A percentile compares a stretch with the other conserved stretches of the same genome.
These are phyloP conservation scores for Penicilliopsis zonata DNA, from an alignment of 495 filamentous ascomycete species.

Conservation along the genomic window DNA sequence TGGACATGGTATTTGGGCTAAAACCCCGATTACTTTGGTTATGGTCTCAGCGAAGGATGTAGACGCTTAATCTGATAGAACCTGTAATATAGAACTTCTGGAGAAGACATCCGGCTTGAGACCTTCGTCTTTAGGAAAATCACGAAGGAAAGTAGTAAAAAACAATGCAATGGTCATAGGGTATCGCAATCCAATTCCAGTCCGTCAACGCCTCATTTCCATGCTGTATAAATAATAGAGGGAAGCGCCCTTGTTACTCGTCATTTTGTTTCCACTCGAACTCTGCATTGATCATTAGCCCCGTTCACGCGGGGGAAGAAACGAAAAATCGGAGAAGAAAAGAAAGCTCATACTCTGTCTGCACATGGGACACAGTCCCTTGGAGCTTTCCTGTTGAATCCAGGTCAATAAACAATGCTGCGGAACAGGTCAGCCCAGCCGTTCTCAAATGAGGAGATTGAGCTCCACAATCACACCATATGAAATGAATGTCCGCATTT, in stretches of 20 bases:
- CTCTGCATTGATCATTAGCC: slow-evolving; percentile 32
- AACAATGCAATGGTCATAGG: background rate
- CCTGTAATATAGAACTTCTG: too few relatives aligned
- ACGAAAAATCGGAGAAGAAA: background rate
- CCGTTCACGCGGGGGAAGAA: background rate
- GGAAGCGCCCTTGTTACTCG: slow-evolving; percentile 21
- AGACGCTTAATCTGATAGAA: too few relatives aligned
- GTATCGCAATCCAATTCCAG: too few relatives aligned
- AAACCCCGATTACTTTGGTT: too few relatives aligned
- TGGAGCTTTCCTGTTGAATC: slow-evolving; percentile 88
- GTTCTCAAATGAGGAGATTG: slow-evolving; percentile 7
- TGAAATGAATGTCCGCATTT: slow-evolving; percentile 97
- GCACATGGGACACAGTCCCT: slow-evolving; percentile 96
- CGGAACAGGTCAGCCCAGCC: slow-evolving; percentile 3
- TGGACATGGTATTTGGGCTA: too few relatives aligned
- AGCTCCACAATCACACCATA: slow-evolving; percentile 50
- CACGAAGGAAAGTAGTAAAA: too few relatives aligned
- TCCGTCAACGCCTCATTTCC: too few relatives aligned
- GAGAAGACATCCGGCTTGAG: too few relatives aligned
- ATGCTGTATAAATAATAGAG: too few relatives aligned
- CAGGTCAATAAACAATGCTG: slow-evolving; percentile 94
- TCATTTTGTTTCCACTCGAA: slow-evolving; percentile 55
- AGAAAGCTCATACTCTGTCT: slow-evolving; percentile 60
- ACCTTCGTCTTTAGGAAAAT: too few relatives aligned
- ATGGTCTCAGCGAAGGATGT: too few relatives aligned